These are phyloP conservation scores for Phytopythium kandeliae DNA, from an alignment of 352 stramenopile species.

Conservation along the genomic window DNA sequence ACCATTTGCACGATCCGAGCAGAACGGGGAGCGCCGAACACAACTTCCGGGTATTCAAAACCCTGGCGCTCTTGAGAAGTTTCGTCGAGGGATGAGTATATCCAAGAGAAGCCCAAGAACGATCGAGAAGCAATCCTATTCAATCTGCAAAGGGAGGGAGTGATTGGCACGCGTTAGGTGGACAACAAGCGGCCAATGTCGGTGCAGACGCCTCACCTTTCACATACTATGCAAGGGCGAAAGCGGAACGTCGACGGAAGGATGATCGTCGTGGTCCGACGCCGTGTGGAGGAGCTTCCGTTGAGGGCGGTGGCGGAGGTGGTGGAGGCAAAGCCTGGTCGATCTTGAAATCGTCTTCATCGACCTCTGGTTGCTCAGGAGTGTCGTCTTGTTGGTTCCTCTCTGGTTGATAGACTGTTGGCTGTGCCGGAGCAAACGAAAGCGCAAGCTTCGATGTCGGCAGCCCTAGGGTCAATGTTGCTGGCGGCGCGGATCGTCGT, in stretches of 20 bases:
- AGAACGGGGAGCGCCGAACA: too few species aligned
- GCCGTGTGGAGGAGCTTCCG: background rate
- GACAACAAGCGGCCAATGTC: background rate
- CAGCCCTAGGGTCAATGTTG: constrained; percentile 1
- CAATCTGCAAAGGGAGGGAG: background rate
- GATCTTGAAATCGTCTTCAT: background rate
- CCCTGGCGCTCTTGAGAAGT: background rate
- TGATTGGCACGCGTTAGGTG: background rate
- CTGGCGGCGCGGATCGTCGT: constrained; percentile 3
- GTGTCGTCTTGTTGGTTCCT: background rate
- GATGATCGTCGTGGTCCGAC: background rate
- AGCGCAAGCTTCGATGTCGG: constrained; percentile 3
- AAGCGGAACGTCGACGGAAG: constrained; percentile 4
- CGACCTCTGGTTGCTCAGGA: background rate
- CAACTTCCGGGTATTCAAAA: too few species aligned
- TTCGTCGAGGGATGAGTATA: background rate
- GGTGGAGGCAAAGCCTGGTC: background rate
- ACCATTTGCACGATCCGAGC: background rate
- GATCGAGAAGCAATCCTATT: background rate
- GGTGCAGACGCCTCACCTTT: background rate
- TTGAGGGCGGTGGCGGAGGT: background rate
- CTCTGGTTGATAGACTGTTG: background rate
- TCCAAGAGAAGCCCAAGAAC: background rate
- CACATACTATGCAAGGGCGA: background rate
- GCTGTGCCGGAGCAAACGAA: background rate